Evolutionary conservation across 345 rosid species (phyloP).

Genomic region (Euphorbia tirucalli): DNA sequence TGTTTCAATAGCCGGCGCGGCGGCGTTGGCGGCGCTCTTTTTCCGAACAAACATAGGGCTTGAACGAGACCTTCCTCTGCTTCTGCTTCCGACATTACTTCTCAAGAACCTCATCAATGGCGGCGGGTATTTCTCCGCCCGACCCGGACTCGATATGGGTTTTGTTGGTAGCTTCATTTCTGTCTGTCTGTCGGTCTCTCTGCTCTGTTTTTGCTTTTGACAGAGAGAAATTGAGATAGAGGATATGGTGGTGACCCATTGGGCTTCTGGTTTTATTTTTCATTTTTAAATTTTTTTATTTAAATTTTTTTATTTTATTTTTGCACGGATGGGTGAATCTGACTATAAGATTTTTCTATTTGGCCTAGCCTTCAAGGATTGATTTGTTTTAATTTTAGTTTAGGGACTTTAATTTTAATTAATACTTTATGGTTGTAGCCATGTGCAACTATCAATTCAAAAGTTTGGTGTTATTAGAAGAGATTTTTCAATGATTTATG

Average conservation of each 20-base stretch:
- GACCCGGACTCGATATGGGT: constrained; percentile 85
- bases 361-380: constrained; percentile 11
- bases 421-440: too few relatives aligned
- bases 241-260: neutral
- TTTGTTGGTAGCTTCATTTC: constrained; percentile 62
- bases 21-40: constrained; percentile 28
- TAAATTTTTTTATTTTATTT: constrained; percentile 6
- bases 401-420: neutral
- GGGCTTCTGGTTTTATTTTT: neutral
- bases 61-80: constrained; percentile 76
- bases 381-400: too few relatives aligned
- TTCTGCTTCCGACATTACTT: constrained; percentile 61
- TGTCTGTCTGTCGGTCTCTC: neutral
- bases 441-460: neutral
- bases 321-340: constrained; percentile 44
- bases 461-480: neutral
- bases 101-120: constrained; percentile 78
- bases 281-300: neutral
- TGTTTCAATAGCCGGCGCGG: constrained; percentile 41
- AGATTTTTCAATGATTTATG: too few relatives aligned
- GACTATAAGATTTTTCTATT: constrained; percentile 29
- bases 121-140: constrained; percentile 82
- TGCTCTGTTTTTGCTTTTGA: neutral
- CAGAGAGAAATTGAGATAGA: neutral
- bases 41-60: constrained; percentile 79